Conservation (phyloP, 2,329 filamentous ascomycete species). For the Colletotrichum horii region DNA sequence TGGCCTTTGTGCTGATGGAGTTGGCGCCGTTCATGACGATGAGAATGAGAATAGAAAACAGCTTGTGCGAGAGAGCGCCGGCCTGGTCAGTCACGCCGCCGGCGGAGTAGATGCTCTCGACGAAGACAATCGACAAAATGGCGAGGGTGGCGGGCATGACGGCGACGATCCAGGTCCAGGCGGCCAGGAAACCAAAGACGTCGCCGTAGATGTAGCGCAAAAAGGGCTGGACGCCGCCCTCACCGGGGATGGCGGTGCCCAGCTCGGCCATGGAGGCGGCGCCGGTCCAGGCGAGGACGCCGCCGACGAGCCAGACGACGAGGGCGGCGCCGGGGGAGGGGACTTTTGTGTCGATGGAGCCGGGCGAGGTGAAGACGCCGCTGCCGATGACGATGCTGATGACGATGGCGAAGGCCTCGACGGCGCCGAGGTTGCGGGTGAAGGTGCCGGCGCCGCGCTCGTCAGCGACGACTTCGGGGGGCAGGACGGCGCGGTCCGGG, state of each 20-base stretch:
- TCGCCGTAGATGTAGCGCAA: slow-evolving; percentile 67
- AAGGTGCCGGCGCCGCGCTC: slow-evolving; percentile 34
- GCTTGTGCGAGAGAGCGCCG: slow-evolving; percentile 50
- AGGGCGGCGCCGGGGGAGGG: slow-evolving; percentile 64
- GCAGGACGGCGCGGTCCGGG: background rate
- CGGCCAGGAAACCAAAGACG: slow-evolving; percentile 64
- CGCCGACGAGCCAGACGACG: slow-evolving; percentile 65
- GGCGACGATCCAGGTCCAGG: slow-evolving; percentile 70
- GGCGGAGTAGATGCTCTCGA: slow-evolving; percentile 63
- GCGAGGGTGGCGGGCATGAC: slow-evolving; percentile 70
- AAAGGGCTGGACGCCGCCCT: slow-evolving; percentile 68
- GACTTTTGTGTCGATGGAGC: slow-evolving; percentile 67
- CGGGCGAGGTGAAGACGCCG: slow-evolving; percentile 69
- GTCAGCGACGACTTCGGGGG: background rate
- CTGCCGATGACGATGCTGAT: slow-evolving; percentile 69
- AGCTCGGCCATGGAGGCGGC: slow-evolving; percentile 67
- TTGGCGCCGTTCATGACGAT: slow-evolving; percentile 54
- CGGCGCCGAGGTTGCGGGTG: slow-evolving; percentile 48
- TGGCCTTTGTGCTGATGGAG: slow-evolving; percentile 60
- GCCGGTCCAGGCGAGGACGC: slow-evolving; percentile 68
- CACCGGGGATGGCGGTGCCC: slow-evolving; percentile 66
- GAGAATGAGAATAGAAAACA: slow-evolving; percentile 54
- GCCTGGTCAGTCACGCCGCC: slow-evolving; percentile 50
- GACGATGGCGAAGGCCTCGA: slow-evolving; percentile 63
- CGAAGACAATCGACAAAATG: slow-evolving; percentile 68